phyloP scores from a whole-genome alignment of 768 basidiomycete genomes.

The Auriscalpium vulgare region DNA sequence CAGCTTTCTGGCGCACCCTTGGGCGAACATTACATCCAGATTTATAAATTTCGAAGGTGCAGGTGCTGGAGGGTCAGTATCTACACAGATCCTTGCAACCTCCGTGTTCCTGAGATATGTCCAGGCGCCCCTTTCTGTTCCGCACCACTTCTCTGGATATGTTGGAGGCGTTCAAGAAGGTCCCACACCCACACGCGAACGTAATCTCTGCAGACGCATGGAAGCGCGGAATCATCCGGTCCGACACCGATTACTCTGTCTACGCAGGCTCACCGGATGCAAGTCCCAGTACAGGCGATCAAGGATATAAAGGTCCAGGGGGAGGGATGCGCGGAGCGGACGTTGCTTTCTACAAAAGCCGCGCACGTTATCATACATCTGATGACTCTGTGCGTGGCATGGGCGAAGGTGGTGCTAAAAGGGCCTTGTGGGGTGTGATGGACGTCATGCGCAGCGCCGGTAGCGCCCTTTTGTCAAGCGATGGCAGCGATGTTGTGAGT shows the following conservation, averaged over 20 bases:
- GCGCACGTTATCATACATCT: slow-evolving; percentile 72
- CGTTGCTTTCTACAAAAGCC: slow-evolving; percentile 68
- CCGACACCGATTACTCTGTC: slow-evolving; percentile 45
- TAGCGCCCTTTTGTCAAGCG: slow-evolving; percentile 34
- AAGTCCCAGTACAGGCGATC: not conserved
- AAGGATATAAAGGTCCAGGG: slow-evolving; percentile 6
- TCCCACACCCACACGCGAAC: slow-evolving; percentile 66
- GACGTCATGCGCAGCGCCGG: slow-evolving; percentile 54
- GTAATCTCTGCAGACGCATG: slow-evolving; percentile 66
- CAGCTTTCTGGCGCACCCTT: slow-evolving; percentile 69
- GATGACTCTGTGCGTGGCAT: slow-evolving; percentile 59
- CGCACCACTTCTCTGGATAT: slow-evolving; percentile 56
- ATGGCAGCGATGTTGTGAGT: slow-evolving; percentile 16
- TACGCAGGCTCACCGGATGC: not conserved
- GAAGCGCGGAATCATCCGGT: slow-evolving; percentile 53
- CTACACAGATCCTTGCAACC: not conserved
- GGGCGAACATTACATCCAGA: slow-evolving; percentile 53
- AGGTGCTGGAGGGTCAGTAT: slow-evolving; percentile 60
- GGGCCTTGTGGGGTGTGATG: slow-evolving; percentile 74
- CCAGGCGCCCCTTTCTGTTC: slow-evolving; percentile 69
- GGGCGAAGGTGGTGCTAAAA: slow-evolving; percentile 37
- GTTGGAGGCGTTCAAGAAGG: slow-evolving; percentile 45
- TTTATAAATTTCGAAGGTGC: slow-evolving; percentile 85
- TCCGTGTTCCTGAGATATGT: not conserved
- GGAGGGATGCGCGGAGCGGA: slow-evolving; percentile 62